Evolutionary conservation across 257 asterid genomes (phyloP), one percentile per base, ranked within the genome.

Genomic region (Orobanche coerulescens): DNA sequence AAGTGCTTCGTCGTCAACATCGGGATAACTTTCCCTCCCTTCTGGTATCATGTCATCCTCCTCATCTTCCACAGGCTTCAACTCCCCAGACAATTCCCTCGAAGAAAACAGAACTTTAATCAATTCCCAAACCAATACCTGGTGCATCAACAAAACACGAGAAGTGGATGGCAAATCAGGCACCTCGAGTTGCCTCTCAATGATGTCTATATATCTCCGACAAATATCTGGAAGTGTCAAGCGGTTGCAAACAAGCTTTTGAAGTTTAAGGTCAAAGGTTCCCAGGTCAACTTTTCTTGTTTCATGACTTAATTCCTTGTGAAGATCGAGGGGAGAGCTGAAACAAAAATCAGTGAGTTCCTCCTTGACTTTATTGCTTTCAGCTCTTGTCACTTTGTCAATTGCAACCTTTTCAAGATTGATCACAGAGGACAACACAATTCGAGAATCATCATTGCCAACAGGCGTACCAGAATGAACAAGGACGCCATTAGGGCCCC

Each of bases 401-500:
- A 86, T 71, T 53, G 95, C 94, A 53, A 84, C 94, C 84, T 81
- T 89, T 81, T 93, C 97, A n/a, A 93, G 55, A 55, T 79, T 80
- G 71, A 93, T 81, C 63, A 80, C 79, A 43, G 97, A 93, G 62
- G 99, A 89, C 71, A 89, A 75, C 30, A 76, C 77, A 72, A 66
- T 40, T 12, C 40, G 72, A 54, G 76, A 23, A 47, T 61, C 74
- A 46, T 65, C 73, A 75, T 87, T 75, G 49, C 94, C 88, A 79
- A 88, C 84, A 68, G 93, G 92, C 77, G 62, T 80, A 34, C 97
- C 98, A 73, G 97, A 84, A 78, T 92, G 97, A 70, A 89, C 85
- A 71, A 93, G 94, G 54, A 83, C 78, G 6, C 99, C 97, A 68
- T 86, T 86, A 18, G 96, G 99, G 52, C 99, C 99, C 99, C 99